Conservation (phyloP, 2,329 filamentous ascomycete genomes). For the Aspergillus carbonarius region DNA sequence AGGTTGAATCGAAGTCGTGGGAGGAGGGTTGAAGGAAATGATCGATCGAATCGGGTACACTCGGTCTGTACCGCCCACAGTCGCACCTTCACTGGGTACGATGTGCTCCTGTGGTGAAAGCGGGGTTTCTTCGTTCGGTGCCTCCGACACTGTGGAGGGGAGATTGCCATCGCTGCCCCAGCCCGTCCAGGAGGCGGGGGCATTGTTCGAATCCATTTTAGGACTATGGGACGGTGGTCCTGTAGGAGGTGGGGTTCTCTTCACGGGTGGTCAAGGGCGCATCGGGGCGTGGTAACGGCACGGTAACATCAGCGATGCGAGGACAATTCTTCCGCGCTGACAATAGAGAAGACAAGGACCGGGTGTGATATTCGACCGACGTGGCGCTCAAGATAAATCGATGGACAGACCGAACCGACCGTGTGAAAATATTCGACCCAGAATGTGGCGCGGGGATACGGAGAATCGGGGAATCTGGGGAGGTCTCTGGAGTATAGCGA, state of each 20-base stretch:
- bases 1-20: constrained; percentile 33
- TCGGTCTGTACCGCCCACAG: constrained; percentile 51
- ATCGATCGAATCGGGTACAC: constrained; percentile 83
- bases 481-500: neutral
- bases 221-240: neutral
- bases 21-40: constrained; percentile 64
- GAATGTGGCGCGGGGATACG: neutral
- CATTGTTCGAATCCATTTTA: constrained; percentile 1
- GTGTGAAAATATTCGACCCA: neutral
- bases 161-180: neutral
- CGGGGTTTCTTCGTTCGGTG: neutral
- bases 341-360: neutral
- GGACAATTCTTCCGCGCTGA: neutral
- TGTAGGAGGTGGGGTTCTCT: neutral
- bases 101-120: neutral
- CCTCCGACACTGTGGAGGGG: neutral
- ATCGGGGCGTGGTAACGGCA: neutral
- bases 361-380: neutral
- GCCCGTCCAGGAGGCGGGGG: neutral
- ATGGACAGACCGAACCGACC: neutral
- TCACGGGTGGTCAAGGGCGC: neutral
- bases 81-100: neutral
- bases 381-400: too few relatives aligned
- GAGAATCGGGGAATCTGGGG: neutral
- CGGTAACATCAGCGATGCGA: neutral